Evolutionary conservation across 371 early-diverging fungal species (phyloP), one percentile per base, ranked within the genome.

Genomic region (Mucor indicus): DNA sequence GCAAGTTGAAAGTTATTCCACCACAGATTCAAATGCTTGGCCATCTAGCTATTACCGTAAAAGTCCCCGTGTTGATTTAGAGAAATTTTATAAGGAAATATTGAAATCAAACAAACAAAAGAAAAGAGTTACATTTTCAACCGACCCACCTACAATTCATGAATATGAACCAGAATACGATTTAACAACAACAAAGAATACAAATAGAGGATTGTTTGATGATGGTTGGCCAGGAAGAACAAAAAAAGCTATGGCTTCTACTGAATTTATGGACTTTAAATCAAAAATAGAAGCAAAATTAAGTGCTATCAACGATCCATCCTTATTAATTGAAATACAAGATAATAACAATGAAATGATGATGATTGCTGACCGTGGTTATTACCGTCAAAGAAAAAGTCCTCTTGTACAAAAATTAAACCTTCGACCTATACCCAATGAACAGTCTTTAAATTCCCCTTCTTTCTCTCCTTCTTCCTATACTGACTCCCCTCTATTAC

Each of bases 81-180:
- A 36, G 6, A 47, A 58, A 39, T 58, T 53, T 9, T 58, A 53
- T 58, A 43, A 39, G 15, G 53, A 58, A 25, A 38, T 58, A 4
- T 37, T 58, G 30, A 41, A 48, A 27, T 38, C 31, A 25, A 53
- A 38, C 4, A 40, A 33, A 22, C 13, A 11, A 2, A 29, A 23
- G n/a, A 50, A 54, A 31, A 51, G 44, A 45, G 73, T 72, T 13
- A 48, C 57, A 17, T 72, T 72, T 30, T 43, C 58, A n/a, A 29
- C 36, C 1, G 62, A 53, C 2, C 61, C 69, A 38, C 73, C 73
- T 8, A 24, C 23, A 8, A 43, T 72, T 2, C 46, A 57, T 48
- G 73, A 72, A 53, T 72, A 72, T 33, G 73, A 72, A 17, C 37
- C 62, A 25, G 69, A 72, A 52, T 48, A 48, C 22, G 51, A 50